phyloP scores from a whole-genome alignment of 1,284 basidiomycete species.

The Pholiota adiposa region DNA sequence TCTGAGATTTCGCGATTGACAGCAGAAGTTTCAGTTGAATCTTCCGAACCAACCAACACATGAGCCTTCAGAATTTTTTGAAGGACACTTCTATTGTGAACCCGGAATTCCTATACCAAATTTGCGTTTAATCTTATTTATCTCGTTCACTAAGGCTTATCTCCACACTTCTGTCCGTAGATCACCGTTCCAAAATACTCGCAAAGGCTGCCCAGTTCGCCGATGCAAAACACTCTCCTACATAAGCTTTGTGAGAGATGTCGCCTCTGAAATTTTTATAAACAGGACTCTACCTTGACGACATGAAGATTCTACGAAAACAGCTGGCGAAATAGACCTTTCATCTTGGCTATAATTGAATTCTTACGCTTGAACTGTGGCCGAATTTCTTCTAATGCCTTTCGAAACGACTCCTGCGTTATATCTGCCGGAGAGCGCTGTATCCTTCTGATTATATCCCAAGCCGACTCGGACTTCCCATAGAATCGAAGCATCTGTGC shows the following conservation, averaged over 20 bases:
- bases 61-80: neutral
- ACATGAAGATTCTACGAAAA: neutral
- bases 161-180: neutral
- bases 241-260: no score
- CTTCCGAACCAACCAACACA: neutral
- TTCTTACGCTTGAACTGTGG: neutral
- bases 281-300: neutral
- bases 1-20: slow-evolving; percentile 83
- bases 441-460: neutral
- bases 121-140: neutral
- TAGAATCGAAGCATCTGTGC: neutral
- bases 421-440: neutral
- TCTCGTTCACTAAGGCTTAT: neutral
- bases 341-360: neutral
- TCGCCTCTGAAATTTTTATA: neutral
- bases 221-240: no score
- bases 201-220: no score
- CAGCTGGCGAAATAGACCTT: neutral
- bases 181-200: no score
- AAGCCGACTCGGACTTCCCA: neutral
- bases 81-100: neutral
- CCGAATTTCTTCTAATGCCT: neutral
- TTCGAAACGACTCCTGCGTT: neutral
- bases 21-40: slow-evolving; percentile 65
- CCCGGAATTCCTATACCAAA: neutral